A percentile compares a stretch with the other conserved stretches of the same genome.
These are phyloP conservation scores for Aspergillus candidus DNA, from an alignment of 2,329 filamentous ascomycete genomes.

Conservation along the genomic window DNA sequence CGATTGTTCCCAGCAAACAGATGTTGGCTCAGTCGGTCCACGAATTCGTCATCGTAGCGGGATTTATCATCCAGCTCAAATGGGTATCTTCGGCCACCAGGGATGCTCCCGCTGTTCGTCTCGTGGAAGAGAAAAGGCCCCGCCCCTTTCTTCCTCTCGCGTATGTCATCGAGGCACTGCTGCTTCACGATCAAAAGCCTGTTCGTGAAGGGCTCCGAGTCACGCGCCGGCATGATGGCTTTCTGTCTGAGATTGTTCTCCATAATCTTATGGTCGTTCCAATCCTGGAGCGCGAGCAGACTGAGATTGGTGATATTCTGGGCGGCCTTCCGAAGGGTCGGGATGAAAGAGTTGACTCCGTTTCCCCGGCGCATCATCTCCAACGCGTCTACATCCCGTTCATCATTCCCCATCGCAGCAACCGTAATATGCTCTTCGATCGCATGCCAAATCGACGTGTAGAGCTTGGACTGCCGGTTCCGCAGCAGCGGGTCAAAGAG, in stretches of 20 bases:
- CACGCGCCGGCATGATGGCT: slow-evolving; percentile 16
- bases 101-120: slow-evolving; percentile 16
- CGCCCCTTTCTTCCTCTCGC: slow-evolving; percentile 7
- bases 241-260: slow-evolving; percentile 14
- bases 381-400: slow-evolving; percentile 8
- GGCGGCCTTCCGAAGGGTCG: slow-evolving; percentile 22
- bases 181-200: slow-evolving; percentile 9
- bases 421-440: slow-evolving; percentile 28
- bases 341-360: slow-evolving; percentile 26
- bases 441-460: slow-evolving; percentile 26
- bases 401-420: not conserved
- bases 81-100: slow-evolving; percentile 20
- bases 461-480: slow-evolving; percentile 23
- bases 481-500: slow-evolving; percentile 16
- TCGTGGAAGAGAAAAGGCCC: slow-evolving; percentile 20
- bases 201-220: slow-evolving; percentile 16
- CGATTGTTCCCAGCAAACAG: slow-evolving; percentile 12
- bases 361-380: slow-evolving; percentile 16
- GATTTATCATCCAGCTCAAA: slow-evolving; percentile 20
- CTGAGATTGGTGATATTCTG: slow-evolving; percentile 28
- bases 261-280: slow-evolving; percentile 23
- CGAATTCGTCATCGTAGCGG: slow-evolving; percentile 11
- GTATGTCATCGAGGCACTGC: slow-evolving; percentile 3
- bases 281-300: slow-evolving; percentile 25
- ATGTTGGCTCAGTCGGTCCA: slow-evolving; percentile 18